phyloP scores from a whole-genome alignment of 2,329 filamentous ascomycete genomes.

The Phaeosphaeria sp. region DNA sequence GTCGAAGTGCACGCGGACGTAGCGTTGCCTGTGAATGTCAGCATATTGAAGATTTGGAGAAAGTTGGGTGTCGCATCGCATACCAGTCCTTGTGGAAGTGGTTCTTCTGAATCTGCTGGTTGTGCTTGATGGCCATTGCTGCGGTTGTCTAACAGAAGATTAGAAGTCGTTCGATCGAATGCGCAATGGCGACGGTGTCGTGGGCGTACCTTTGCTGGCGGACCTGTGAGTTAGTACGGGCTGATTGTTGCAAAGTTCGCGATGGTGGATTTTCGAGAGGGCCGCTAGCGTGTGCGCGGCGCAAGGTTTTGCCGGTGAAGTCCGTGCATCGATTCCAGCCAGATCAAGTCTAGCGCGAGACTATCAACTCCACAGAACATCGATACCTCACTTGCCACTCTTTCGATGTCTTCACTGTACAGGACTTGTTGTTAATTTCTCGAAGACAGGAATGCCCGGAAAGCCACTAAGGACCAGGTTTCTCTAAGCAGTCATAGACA shows the following conservation, averaged over 20 bases:
- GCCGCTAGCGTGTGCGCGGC: constrained; percentile 27
- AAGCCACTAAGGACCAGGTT: no score
- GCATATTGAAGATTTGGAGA: constrained; percentile 18
- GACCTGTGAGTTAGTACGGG: constrained; percentile 45
- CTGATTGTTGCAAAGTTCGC: constrained; percentile 21
- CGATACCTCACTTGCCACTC: no score
- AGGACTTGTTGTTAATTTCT: no score
- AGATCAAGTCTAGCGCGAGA: no score
- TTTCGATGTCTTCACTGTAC: no score
- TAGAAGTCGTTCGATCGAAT: constrained; percentile 13
- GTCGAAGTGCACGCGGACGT: constrained; percentile 99
- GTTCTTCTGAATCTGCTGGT: constrained; percentile 97
- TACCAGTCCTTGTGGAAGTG: constrained; percentile 70
- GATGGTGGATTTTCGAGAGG: constrained; percentile 20
- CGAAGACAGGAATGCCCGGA: no score
- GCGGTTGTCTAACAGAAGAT: constrained; percentile 31
- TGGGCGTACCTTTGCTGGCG: constrained; percentile 35
- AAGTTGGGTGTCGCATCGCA: constrained; percentile 19
- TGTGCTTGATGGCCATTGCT: constrained; percentile 94
- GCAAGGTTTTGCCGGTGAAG: constrained; percentile 25
- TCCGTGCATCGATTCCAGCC: no score
- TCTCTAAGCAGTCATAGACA: no score
- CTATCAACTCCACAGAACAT: no score
- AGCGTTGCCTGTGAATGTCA: constrained; percentile 75
- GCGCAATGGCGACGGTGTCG: constrained; percentile 2